These are phyloP conservation scores for Paramecium primaurelia DNA, from an alignment of 73 alveolate species.

Conservation along the genomic window DNA sequence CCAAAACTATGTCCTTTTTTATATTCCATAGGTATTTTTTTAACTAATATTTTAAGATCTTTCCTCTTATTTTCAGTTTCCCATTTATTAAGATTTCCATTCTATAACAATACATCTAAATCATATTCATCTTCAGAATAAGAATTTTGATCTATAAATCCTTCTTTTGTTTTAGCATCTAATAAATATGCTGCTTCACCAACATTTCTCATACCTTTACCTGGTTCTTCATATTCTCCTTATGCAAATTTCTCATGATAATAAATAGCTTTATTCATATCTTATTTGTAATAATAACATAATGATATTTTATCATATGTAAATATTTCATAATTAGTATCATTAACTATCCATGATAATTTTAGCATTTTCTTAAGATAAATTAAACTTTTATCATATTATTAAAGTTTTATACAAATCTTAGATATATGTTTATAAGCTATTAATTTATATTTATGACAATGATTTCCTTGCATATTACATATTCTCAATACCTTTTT, in stretches of 20 bases:
- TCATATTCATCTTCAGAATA: constrained; percentile 46
- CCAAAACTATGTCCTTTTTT: constrained; percentile 50
- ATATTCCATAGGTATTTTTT: not conserved
- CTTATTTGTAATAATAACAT: constrained; percentile 48
- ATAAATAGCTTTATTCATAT: constrained; percentile 35
- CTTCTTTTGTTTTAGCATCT: constrained; percentile 23
- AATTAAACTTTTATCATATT: constrained; percentile 53
- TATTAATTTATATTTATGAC: constrained; percentile 4
- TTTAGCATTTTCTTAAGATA: constrained; percentile 54
- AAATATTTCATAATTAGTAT: constrained; percentile 47
- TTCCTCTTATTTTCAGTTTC: constrained; percentile 29
- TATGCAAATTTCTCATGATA: constrained; percentile 55
- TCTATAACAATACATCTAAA: not conserved
- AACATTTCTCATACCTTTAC: constrained; percentile 18
- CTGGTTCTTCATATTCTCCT: constrained; percentile 27
- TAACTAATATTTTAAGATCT: not conserved
- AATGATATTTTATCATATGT: constrained; percentile 51
- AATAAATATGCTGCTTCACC: constrained; percentile 36
- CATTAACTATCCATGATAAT: constrained; percentile 58
- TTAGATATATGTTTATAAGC: constrained; percentile 40
- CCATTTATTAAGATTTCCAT: constrained; percentile 35
- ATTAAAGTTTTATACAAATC: not conserved
- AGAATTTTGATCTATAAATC: constrained; percentile 2
- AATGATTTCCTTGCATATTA: constrained; percentile 9
- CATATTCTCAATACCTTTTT: constrained; percentile 5